A percentile compares a stretch with the other conserved stretches of the same genome.
Conservation (phyloP, 2,329 filamentous ascomycete genomes). For the Hymenoscyphus fructigenus region DNA sequence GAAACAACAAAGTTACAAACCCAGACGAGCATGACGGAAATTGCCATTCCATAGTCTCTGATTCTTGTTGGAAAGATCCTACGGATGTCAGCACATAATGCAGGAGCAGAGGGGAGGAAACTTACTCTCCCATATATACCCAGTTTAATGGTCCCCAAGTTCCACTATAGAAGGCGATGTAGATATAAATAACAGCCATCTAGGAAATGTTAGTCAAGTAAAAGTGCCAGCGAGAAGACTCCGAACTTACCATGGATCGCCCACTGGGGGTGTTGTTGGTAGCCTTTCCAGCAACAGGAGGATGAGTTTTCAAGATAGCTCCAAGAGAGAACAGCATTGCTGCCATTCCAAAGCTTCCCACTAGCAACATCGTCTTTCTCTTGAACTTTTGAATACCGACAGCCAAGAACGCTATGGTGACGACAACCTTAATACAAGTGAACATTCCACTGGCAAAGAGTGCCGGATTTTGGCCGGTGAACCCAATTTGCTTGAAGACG, state of each 20-base stretch:
- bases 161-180: conserved; percentile 44
- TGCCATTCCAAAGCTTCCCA: conserved; percentile 49
- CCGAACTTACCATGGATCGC: conserved; percentile 49
- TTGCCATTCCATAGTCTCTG: conserved; percentile 48
- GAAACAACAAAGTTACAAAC: conserved; percentile 52
- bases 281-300: conserved; percentile 25
- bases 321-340: conserved; percentile 52
- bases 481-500: conserved; percentile 19
- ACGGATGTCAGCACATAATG: conserved; percentile 42
- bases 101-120: conserved; percentile 51
- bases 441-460: conserved; percentile 21
- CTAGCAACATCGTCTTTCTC: conserved; percentile 46
- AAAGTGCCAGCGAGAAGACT: no score
- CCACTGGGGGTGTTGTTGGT: conserved; percentile 44
- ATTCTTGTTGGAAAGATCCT: conserved; percentile 27
- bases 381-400: conserved; percentile 45
- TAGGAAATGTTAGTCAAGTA: conserved; percentile 6
- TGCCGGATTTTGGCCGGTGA: conserved; percentile 19
- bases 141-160: conserved; percentile 52
- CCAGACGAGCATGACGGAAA: conserved; percentile 51
- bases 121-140: conserved; percentile 46
- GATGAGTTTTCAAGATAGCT: conserved; percentile 45
- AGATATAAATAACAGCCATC: conserved; percentile 25
- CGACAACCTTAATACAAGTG: conserved; percentile 18
- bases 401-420: conserved; percentile 14